phyloP scores from a whole-genome alignment of 805 yeast genomes.

The Yarrowia sp. region DNA sequence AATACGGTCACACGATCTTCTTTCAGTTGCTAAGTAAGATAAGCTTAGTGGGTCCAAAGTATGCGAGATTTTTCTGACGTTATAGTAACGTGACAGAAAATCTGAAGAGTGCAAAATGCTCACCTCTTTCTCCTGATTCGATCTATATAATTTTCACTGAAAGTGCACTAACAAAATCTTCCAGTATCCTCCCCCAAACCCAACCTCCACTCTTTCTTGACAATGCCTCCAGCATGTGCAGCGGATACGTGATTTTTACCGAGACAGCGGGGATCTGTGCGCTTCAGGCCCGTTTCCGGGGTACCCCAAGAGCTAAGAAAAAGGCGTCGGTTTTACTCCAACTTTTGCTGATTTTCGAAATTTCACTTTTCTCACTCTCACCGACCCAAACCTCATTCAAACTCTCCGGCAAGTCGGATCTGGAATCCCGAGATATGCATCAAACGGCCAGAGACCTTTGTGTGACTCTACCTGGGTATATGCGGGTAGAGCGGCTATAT shows the following conservation, averaged over 20 bases:
- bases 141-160: background rate
- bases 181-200: background rate
- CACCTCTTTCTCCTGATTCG: too few relatives aligned
- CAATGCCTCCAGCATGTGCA: background rate
- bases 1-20: conserved; percentile 5
- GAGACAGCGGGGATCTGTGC: background rate
- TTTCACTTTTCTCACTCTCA: background rate
- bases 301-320: too few relatives aligned
- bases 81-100: background rate
- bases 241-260: background rate
- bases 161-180: background rate
- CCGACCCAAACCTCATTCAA: background rate
- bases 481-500: background rate
- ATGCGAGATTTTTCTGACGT: background rate
- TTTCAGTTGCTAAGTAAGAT: background rate
- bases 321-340: background rate
- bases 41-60: conserved; percentile 4
- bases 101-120: background rate
- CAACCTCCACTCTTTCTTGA: background rate
- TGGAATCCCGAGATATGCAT: background rate
- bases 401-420: background rate
- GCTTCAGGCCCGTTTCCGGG: too few relatives aligned
- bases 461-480: background rate
- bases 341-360: background rate
- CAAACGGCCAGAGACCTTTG: background rate